These are phyloP conservation scores for Coemansia reversa DNA, from an alignment of 192 early-diverging fungal genomes.

Conservation along the genomic window DNA sequence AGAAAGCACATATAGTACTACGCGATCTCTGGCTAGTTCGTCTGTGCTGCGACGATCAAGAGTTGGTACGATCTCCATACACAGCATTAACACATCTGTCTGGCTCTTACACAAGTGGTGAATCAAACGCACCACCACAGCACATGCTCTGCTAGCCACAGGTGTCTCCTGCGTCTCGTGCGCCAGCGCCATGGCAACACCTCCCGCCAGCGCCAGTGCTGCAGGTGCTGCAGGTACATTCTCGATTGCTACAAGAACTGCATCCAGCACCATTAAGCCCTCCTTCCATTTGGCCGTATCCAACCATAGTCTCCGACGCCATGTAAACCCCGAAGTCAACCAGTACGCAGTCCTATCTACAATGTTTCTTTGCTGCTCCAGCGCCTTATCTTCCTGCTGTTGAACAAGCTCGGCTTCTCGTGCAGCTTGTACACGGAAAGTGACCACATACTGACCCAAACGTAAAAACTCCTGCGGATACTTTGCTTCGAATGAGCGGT, in stretches of 20 bases:
- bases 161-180: no score
- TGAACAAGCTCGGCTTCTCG: background rate
- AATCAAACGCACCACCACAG: no score
- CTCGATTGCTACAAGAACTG: background rate
- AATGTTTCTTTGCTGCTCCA: background rate
- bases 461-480: conserved; percentile 2
- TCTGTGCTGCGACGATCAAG: no score
- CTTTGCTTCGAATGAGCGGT: background rate
- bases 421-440: background rate
- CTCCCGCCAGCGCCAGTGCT: conserved; percentile 25
- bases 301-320: no score
- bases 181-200: conserved; percentile 15
- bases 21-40: no score
- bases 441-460: conserved; percentile 29
- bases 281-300: background rate
- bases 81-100: no score
- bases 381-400: no score
- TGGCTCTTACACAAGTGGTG: no score
- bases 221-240: background rate
- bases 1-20: no score
- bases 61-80: no score
- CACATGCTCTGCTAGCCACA: no score
- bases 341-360: conserved; percentile 14
- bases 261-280: background rate
- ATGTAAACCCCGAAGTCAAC: background rate